Evolutionary conservation across 23 red algal species (phyloP).

Genomic region (Chondrus crispus): DNA sequence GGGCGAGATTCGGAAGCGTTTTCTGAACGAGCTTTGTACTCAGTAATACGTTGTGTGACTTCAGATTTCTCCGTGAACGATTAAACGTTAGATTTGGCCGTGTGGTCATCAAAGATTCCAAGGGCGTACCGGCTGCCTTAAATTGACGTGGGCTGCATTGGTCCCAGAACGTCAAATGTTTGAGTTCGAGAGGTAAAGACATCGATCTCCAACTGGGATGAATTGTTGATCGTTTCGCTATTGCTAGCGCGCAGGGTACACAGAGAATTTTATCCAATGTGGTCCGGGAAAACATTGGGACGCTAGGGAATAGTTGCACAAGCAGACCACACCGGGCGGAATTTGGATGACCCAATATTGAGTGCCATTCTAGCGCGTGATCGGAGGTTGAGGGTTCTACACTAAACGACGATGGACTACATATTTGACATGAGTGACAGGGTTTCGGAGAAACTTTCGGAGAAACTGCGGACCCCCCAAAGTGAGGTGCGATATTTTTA

Average conservation of each 20-base stretch:
- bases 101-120: slow-evolving; percentile 15
- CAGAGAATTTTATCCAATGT: not conserved
- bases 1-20: not conserved
- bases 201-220: too few relatives aligned
- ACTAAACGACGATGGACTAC: too few relatives aligned
- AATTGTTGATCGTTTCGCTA: not conserved
- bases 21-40: not conserved
- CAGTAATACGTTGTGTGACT: too few relatives aligned
- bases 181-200: not conserved
- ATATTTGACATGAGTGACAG: too few relatives aligned
- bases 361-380: slow-evolving; percentile 3
- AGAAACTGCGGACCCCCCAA: too few relatives aligned
- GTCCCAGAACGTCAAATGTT: slow-evolving; percentile 22
- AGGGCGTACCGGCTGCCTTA: not conserved
- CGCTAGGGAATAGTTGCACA: not conserved
- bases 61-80: not conserved
- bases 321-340: not conserved
- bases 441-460: too few relatives aligned
- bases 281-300: not conserved
- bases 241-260: not conserved
- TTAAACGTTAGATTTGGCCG: slow-evolving; percentile 1
- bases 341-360: not conserved
- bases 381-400: too few relatives aligned
- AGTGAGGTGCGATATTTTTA: too few relatives aligned
- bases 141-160: not conserved